Base-by-base conservation (phyloP, 306 rosid species). In the Trifolium repens region DNA sequence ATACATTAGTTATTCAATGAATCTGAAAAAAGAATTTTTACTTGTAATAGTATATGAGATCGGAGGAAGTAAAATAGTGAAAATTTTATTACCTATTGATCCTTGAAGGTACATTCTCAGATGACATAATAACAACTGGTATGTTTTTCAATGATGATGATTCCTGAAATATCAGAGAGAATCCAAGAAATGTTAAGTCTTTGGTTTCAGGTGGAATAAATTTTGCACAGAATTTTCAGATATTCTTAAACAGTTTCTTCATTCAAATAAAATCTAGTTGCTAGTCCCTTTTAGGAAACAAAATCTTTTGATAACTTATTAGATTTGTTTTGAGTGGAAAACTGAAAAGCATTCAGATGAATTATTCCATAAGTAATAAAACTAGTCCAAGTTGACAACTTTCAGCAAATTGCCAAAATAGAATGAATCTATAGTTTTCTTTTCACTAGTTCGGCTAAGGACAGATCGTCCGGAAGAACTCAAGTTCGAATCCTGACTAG, bases 61-160 rank as follows among this genome's bases (percentile, higher is more conserved):
- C 6, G 6, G 35, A 32, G 35, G 1, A 4, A 0, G 17, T 50
- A n/a, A 46, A 15, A 5, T 11, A 50, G 5, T 16, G 58, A 52
- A 24, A 55, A 26, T 12, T 26, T 32, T 30, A 44, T 85, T 80
- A 92, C 97, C 97, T 90, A 78, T 22, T 87, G 68, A 91, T 94
- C 77, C 98, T 94, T 71, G 98, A 85, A 79, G 97, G 98, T 67
- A 77, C 98, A 86, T 94, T 90, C 80, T 94, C 98, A 53, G 97
- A 94, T 76, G 97, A 91, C 98, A 91, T 88, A 73, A 91, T 91
- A 85, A 91, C 98, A 30, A 94, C 98, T 35, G 98, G 98, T 72
- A 94, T 87, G 96, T 94, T 87, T 83, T 82, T 88, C 85, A 91
- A 63, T 62, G 96, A 85, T 69, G 92, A 87, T 47, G 97, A 91